Evolutionary conservation across 1,284 basidiomycete genomes (phyloP).

Genomic region (Ganoderma meredithae): DNA sequence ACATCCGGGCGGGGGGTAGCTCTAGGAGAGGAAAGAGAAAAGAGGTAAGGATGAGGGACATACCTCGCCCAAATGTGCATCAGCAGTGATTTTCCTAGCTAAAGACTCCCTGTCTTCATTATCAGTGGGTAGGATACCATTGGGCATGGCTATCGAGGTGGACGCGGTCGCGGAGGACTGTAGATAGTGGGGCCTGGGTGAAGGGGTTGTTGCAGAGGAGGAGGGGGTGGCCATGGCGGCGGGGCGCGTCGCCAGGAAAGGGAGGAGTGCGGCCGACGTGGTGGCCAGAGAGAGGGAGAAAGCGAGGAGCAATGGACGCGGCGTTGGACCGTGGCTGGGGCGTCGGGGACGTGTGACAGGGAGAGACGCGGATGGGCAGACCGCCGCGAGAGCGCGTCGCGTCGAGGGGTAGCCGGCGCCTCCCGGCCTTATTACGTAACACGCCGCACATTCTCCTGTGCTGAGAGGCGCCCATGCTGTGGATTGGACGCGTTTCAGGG

Average conservation of each 20-base stretch:
- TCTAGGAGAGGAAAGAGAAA: constrained; percentile 13
- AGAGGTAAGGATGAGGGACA: constrained; percentile 41
- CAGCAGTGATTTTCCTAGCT: constrained; percentile 74
- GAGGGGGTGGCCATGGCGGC: constrained; percentile 73
- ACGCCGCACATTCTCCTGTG: constrained; percentile 28
- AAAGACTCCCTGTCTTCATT: constrained; percentile 67
- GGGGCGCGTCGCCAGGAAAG: constrained; percentile 23
- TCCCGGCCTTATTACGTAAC: constrained; percentile 30
- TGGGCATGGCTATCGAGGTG: constrained; percentile 39
- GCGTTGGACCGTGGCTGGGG: constrained; percentile 27
- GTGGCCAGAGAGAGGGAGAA: constrained; percentile 16
- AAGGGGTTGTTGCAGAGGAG: constrained; percentile 79
- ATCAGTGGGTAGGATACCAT: constrained; percentile 52
- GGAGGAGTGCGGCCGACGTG: constrained; percentile 6
- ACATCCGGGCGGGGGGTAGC: constrained; percentile 5
- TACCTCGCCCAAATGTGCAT: constrained; percentile 79
- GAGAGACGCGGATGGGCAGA: constrained; percentile 34
- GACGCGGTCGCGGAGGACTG: constrained; percentile 52
- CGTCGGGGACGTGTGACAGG: constrained; percentile 36
- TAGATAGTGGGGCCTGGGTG: constrained; percentile 70
- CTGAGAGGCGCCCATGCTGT: constrained; percentile 25
- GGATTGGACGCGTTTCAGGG: constrained; percentile 19
- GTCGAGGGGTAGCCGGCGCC: constrained; percentile 35
- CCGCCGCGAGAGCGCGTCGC: constrained; percentile 37
- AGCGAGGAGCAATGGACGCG: constrained; percentile 27